phyloP scores from a whole-genome alignment of 2,329 filamentous ascomycete genomes.

The Neofusicoccum umdonicola region DNA sequence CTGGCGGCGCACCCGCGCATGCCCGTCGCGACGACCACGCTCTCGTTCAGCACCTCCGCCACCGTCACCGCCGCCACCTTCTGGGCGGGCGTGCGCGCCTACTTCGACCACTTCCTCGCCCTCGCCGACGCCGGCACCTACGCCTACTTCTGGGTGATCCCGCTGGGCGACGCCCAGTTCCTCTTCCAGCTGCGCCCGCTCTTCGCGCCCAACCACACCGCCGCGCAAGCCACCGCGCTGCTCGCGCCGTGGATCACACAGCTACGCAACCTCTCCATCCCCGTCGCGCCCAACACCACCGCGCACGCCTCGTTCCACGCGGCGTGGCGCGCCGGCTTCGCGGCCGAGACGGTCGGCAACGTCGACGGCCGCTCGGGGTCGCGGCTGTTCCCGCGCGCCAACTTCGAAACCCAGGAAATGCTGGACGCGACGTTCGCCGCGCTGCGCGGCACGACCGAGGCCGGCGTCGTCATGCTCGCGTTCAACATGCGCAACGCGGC shows the following conservation, averaged over 20 bases:
- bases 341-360: constrained; percentile 37
- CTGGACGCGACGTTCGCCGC: constrained; percentile 38
- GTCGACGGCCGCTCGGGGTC: constrained; percentile 42
- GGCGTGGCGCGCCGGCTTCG: constrained; percentile 43
- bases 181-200: constrained; percentile 32
- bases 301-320: constrained; percentile 37
- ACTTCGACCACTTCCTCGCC: constrained; percentile 28
- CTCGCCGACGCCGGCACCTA: constrained; percentile 30
- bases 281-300: constrained; percentile 39
- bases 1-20: constrained; percentile 26
- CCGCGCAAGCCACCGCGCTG: constrained; percentile 32
- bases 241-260: constrained; percentile 31
- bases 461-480: neutral
- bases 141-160: constrained; percentile 30
- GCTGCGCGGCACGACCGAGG: neutral
- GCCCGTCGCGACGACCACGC: constrained; percentile 30
- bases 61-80: constrained; percentile 29
- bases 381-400: constrained; percentile 44
- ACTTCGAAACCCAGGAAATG: constrained; percentile 36
- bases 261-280: constrained; percentile 33
- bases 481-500: constrained; percentile 1
- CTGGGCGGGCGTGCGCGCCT: constrained; percentile 31
- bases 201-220: constrained; percentile 36
- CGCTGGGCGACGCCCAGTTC: constrained; percentile 21
- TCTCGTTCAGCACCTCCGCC: constrained; percentile 41